Conservation (phyloP, 306 rosid species). For the Sechiopsis laciniata region DNA sequence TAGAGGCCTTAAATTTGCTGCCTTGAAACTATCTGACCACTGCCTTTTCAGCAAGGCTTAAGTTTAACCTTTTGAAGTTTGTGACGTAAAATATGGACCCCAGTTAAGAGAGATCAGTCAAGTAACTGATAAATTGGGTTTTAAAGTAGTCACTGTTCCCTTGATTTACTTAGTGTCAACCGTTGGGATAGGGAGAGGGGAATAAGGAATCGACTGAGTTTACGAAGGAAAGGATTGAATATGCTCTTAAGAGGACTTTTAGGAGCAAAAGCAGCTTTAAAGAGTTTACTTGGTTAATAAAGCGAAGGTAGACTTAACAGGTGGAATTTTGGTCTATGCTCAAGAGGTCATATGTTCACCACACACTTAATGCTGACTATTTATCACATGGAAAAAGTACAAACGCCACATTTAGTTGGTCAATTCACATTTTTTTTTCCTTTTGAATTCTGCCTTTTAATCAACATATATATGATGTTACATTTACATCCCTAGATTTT, state of each 20-base stretch:
- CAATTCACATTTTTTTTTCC: background rate
- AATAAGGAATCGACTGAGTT: too few species aligned
- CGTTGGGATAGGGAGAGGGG: too few species aligned
- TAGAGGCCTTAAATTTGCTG: background rate
- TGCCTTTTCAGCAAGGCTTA: background rate
- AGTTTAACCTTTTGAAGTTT: background rate
- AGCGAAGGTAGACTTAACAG: background rate
- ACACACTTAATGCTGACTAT: background rate
- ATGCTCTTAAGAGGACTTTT: too few species aligned
- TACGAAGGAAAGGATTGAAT: too few species aligned
- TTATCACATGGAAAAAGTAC: background rate
- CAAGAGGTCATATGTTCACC: background rate
- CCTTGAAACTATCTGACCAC: background rate
- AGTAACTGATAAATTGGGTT: background rate
- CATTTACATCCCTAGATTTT: slow-evolving; percentile 1
- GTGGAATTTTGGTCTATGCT: background rate
- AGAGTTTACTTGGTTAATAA: too few species aligned
- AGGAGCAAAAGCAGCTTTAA: too few species aligned
- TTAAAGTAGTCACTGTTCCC: background rate
- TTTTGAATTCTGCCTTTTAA: background rate
- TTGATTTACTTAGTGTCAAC: background rate
- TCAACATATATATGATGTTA: background rate
- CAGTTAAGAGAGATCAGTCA: background rate
- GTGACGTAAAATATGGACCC: background rate
- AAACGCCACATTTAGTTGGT: background rate